phyloP scores from a whole-genome alignment of 495 filamentous ascomycete species.

The Xylaria scruposa region DNA sequence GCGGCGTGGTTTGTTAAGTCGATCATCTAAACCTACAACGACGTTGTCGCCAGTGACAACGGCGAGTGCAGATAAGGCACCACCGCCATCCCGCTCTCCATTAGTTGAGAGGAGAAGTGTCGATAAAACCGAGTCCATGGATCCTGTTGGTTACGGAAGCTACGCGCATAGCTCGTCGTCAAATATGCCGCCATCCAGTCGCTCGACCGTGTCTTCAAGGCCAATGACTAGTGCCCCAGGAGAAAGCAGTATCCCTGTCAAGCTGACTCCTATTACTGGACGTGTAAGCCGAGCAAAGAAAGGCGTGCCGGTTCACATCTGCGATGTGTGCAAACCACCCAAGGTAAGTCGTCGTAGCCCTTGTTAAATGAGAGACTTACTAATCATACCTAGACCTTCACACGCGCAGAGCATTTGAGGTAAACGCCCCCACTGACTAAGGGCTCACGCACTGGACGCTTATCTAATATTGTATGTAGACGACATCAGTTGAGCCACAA shows the following conservation, averaged over 20 bases:
- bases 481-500: conserved; percentile 90
- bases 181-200: conserved; percentile 40
- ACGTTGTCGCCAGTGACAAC: conserved; percentile 32
- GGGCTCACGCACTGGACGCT: conserved; percentile 1
- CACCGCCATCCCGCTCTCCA: conserved; percentile 38
- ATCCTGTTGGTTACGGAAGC: conserved; percentile 40
- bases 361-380: conserved; percentile 15
- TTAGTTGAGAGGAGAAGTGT: conserved; percentile 49
- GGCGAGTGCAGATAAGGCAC: conserved; percentile 21
- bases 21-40: conserved; percentile 38
- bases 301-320: conserved; percentile 78
- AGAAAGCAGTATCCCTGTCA: conserved; percentile 52
- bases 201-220: conserved; percentile 44
- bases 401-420: conserved; percentile 85
- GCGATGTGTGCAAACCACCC: conserved; percentile 65
- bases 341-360: conserved; percentile 58
- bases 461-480: conserved; percentile 50
- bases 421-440: conserved; percentile 41
- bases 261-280: conserved; percentile 73
- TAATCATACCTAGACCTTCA: conserved; percentile 65
- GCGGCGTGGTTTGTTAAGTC: conserved; percentile 36
- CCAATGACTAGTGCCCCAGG: conserved; percentile 44
- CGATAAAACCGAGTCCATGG: conserved; percentile 55
- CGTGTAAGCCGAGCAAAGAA: conserved; percentile 85
- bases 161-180: conserved; percentile 41